Evolutionary conservation across 257 asterid genomes (phyloP).

Genomic region (Ballota nigra): DNA sequence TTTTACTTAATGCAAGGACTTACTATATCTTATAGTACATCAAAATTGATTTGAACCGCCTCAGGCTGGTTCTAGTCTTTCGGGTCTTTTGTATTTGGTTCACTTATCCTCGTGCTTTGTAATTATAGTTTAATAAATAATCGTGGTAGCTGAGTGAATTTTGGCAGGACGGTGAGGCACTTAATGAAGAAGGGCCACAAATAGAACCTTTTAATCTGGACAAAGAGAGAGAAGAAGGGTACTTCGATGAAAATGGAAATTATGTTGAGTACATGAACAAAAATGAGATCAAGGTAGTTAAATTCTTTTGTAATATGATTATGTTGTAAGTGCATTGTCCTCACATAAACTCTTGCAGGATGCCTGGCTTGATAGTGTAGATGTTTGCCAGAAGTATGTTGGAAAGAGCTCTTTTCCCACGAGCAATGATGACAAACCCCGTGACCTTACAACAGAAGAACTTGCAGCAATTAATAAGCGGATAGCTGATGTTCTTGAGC

Average conservation of each 20-base stretch:
- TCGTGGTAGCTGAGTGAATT: conserved; percentile 17
- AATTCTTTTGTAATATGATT: conserved; percentile 2
- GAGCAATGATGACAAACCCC: conserved; percentile 44
- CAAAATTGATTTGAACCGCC: neutral
- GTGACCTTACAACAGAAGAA: conserved; percentile 68
- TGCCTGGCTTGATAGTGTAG: conserved; percentile 98
- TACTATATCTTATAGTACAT: neutral
- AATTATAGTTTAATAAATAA: neutral
- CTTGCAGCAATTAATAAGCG: conserved; percentile 86
- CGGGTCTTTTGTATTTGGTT: neutral
- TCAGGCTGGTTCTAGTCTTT: neutral
- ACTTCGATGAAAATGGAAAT: conserved; percentile 86
- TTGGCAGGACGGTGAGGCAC: conserved; percentile 73
- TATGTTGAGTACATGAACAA: conserved; percentile 70
- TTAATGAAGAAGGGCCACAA: conserved; percentile 67
- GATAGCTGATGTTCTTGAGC: conserved; percentile 81
- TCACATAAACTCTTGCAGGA: conserved; percentile 55
- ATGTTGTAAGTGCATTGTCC: conserved; percentile 17
- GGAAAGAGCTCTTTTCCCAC: conserved; percentile 33
- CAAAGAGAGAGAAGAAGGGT: conserved; percentile 94
- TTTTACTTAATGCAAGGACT: neutral
- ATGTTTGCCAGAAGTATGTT: conserved; percentile 37
- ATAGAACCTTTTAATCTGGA: conserved; percentile 85
- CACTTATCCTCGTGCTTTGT: conserved; percentile 7
- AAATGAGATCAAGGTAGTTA: conserved; percentile 70